Conservation (phyloP, 73 alveolate species). For the Tetrahymena borealis region DNA sequence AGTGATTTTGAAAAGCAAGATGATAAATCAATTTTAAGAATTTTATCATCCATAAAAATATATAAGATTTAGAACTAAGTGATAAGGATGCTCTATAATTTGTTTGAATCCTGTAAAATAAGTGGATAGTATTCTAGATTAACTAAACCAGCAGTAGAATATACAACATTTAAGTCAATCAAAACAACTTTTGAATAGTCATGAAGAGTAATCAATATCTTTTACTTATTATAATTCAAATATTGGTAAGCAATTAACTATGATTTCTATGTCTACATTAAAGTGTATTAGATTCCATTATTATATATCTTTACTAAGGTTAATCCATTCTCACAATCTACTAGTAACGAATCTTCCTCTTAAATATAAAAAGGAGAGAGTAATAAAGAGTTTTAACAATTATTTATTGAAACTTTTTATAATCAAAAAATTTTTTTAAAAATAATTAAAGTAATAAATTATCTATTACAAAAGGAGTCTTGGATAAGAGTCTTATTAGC, state of each 20-base stretch:
- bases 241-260: not conserved
- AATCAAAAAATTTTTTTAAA: not conserved
- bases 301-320: not conserved
- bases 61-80: not conserved
- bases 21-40: not conserved
- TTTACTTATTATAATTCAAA: not conserved
- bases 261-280: not conserved
- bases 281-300: not conserved
- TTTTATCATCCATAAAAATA: not conserved
- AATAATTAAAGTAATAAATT: not conserved
- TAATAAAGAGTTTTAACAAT: not conserved
- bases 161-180: not conserved
- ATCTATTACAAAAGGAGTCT: not conserved
- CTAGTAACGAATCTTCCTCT: not conserved
- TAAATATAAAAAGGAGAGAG: not conserved
- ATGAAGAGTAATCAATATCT: not conserved
- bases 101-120: not conserved
- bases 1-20: not conserved
- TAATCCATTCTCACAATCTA: not conserved
- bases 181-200: not conserved
- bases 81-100: not conserved
- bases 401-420: not conserved
- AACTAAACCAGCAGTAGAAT: not conserved
- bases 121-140: not conserved
- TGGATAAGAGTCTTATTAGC: not conserved